Evolutionary conservation across 106 monocot genomes (phyloP).

Genomic region (Ottelia alismoides): DNA sequence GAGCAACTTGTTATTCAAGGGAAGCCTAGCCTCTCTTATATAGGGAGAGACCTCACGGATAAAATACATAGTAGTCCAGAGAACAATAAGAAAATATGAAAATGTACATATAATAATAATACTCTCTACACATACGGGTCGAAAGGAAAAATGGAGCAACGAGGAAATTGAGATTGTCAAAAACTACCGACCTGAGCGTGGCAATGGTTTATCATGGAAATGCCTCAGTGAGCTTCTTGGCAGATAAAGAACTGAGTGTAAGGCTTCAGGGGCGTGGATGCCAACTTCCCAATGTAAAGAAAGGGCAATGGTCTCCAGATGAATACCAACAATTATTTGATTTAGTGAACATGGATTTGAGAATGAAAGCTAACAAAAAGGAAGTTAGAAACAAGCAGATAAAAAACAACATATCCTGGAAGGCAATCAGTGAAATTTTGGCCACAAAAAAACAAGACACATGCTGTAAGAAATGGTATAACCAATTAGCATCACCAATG

Average conservation of each 20-base stretch:
- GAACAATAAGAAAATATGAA: too few relatives aligned
- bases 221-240: constrained; percentile 33
- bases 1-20: too few relatives aligned
- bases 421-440: constrained; percentile 67
- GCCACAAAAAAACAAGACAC: constrained; percentile 20
- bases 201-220: constrained; percentile 66
- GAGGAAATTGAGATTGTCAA: constrained; percentile 18
- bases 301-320: constrained; percentile 53
- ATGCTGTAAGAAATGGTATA: constrained; percentile 72
- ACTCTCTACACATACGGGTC: too few relatives aligned
- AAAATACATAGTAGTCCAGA: too few relatives aligned
- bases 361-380: constrained; percentile 33
- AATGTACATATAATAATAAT: too few relatives aligned
- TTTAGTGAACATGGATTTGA: constrained; percentile 63
- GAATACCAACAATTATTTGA: constrained; percentile 60
- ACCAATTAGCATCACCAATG: constrained; percentile 12
- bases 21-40: too few relatives aligned
- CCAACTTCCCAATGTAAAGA: constrained; percentile 26
- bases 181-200: constrained; percentile 11
- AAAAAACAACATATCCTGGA: constrained; percentile 80
- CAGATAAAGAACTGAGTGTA: constrained; percentile 31
- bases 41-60: too few relatives aligned
- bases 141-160: not conserved
- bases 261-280: constrained; percentile 61
- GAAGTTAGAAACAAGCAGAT: constrained; percentile 32